phyloP scores from a whole-genome alignment of 2,329 filamentous ascomycete species.

The Trichoderma sp. region DNA sequence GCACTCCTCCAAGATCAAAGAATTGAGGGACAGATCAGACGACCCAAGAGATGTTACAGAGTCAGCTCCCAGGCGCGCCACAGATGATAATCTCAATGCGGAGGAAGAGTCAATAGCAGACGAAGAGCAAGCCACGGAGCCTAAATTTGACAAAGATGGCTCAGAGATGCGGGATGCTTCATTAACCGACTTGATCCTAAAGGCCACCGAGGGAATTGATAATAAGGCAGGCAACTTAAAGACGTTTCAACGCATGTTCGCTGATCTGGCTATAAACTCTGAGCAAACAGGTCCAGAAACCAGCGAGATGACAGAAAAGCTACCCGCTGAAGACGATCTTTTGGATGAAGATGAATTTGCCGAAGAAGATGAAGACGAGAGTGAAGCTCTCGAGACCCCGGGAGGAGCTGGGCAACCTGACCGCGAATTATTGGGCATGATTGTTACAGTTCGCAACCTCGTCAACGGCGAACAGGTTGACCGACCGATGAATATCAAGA shows the following conservation, averaged over 20 bases:
- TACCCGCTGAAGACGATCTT: not conserved
- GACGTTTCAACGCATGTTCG: slow-evolving; percentile 54
- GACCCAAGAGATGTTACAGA: slow-evolving; percentile 24
- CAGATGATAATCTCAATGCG: not conserved
- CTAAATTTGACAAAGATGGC: not conserved
- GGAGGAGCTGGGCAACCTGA: not conserved
- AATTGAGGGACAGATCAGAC: slow-evolving; percentile 23
- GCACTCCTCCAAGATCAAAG: slow-evolving; percentile 32
- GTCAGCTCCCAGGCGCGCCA: not conserved
- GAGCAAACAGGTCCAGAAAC: slow-evolving; percentile 24
- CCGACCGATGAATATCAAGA: slow-evolving; percentile 55
- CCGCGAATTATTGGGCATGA: slow-evolving; percentile 63
- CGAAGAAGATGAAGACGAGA: slow-evolving; percentile 19
- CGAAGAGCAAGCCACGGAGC: not conserved
- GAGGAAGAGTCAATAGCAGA: not conserved
- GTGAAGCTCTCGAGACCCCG: slow-evolving; percentile 1
- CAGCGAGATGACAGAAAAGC: not conserved
- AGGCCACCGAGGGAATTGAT: slow-evolving; percentile 50
- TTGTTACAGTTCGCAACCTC: slow-evolving; percentile 70
- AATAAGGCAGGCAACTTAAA: slow-evolving; percentile 44
- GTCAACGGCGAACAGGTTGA: slow-evolving; percentile 66
- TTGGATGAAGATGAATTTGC: not conserved
- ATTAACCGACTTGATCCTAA: slow-evolving; percentile 54
- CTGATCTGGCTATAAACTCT: slow-evolving; percentile 47
- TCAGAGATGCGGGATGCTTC: slow-evolving; percentile 27